Evolutionary conservation across 257 asterid species (phyloP).

Genomic region (Thymus mandschuricus): DNA sequence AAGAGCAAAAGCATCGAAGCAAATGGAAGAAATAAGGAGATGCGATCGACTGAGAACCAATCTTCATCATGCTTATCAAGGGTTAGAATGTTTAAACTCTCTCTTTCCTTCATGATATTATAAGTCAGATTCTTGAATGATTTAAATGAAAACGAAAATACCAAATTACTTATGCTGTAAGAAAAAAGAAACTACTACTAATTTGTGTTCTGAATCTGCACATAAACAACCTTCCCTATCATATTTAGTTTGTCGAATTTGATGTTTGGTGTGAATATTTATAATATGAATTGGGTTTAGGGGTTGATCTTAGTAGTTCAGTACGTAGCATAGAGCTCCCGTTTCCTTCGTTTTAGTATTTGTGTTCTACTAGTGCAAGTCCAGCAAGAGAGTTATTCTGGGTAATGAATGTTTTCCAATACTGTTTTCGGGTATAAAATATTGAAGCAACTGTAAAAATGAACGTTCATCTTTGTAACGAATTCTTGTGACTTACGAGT

Average conservation of each 20-base stretch:
- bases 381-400: background rate
- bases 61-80: conserved; percentile 53
- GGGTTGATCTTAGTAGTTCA: background rate
- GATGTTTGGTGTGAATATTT: conserved; percentile 4
- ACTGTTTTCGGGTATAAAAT: too few species aligned
- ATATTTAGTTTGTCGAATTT: conserved; percentile 5
- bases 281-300: background rate
- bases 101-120: conserved; percentile 16
- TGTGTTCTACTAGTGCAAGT: background rate
- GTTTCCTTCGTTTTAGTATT: background rate
- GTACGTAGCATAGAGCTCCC: background rate
- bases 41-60: conserved; percentile 43
- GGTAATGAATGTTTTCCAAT: too few species aligned
- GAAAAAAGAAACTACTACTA: background rate
- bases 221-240: background rate
- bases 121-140: conserved; percentile 3
- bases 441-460: too few species aligned
- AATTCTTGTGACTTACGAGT: background rate
- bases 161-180: background rate
- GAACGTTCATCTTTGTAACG: background rate
- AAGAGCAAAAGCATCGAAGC: conserved; percentile 55
- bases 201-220: background rate
- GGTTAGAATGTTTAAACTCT: conserved; percentile 51
- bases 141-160: conserved; percentile 6
- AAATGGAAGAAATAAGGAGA: conserved; percentile 51